Conservation (phyloP, 768 basidiomycete species). For the Mycena olivaceomarginata region DNA sequence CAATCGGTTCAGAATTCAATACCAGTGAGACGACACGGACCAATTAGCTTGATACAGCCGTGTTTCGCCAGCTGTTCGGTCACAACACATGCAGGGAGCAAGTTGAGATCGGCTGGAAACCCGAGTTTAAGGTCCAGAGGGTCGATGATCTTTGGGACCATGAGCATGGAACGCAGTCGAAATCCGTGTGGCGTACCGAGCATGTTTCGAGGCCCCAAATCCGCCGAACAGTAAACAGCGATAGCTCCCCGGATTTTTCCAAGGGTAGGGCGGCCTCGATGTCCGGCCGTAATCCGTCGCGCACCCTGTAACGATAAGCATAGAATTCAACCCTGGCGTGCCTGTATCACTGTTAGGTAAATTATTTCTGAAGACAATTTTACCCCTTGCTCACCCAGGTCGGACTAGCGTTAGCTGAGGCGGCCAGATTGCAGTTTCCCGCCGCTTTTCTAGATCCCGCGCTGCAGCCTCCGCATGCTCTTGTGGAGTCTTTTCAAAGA, state of each 20-base stretch:
- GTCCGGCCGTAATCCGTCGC: slow-evolving; percentile 37
- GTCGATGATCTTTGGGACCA: slow-evolving; percentile 25
- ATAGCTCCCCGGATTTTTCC: slow-evolving; percentile 23
- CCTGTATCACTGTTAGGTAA: background rate
- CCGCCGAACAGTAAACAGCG: slow-evolving; percentile 27
- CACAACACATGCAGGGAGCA: slow-evolving; percentile 22
- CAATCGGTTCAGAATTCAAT: background rate
- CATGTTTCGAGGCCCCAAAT: slow-evolving; percentile 41
- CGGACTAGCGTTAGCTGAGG: slow-evolving; percentile 9
- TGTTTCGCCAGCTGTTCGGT: slow-evolving; percentile 19
- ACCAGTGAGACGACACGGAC: slow-evolving; percentile 11
- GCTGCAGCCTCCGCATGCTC: slow-evolving; percentile 32
- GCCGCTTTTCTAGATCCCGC: slow-evolving; percentile 29
- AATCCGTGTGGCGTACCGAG: background rate
- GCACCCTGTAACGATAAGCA: slow-evolving; percentile 26
- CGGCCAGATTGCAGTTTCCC: slow-evolving; percentile 30
- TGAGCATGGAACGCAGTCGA: background rate
- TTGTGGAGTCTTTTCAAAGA: slow-evolving; percentile 35
- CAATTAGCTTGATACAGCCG: slow-evolving; percentile 38
- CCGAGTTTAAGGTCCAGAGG: slow-evolving; percentile 29
- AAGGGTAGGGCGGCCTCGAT: slow-evolving; percentile 31
- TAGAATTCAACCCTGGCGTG: slow-evolving; percentile 35
- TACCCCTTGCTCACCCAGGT: slow-evolving; percentile 19
- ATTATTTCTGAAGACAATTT: background rate
- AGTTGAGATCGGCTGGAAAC: slow-evolving; percentile 34